Evolutionary conservation across 192 early-diverging fungal genomes (phyloP), one percentile per base, ranked within the genome.

Genomic region (Linderina pennispora): DNA sequence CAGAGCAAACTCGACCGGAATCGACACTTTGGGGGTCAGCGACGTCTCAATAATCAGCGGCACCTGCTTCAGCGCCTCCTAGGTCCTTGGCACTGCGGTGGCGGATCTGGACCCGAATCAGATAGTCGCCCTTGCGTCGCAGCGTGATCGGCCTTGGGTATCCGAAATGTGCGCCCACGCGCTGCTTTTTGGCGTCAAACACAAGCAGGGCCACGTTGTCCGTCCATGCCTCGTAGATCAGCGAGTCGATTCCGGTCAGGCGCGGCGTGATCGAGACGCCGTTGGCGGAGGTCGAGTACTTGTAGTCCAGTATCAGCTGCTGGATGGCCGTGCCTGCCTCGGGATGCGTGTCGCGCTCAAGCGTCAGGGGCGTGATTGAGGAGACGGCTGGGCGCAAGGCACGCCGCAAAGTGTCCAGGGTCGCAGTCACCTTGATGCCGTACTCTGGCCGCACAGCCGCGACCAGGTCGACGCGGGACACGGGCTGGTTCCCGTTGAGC

Each of bases 111-210:
- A 82, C 84, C 18, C 81, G 85, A 20, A 94, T 65, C 3, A 78
- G 77, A 61, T 96, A 97, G 34, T 89, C 90, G 22, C 96, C 96
- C 60, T 81, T 79, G 48, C 78, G 75, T 18, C 65, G 53, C 8
- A 98, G 54, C 28, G 85, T 84, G 16, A 89, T 48, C 0, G 48
- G 53, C 42, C 81, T 83, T 19, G 85, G 54, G 58, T 90, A 94
- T 19, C 86, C 76, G 67, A 88, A 88, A 36, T 85, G 66, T 17
- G 73, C 78, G 0, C 70, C 78, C 15, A 91, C 40, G 5, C 84
- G 62, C 43, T 81, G 77, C 75, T 91, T 86, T 74, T 90, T 84
- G 10, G 66, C 71, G 57, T 98, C 91, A 55, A 80, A 92, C 3
- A 98, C 76, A 45, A 74, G 56, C 45, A 73, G 50, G 8, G 49